These are phyloP conservation scores for Macrophomina tecta DNA, from an alignment of 2,329 filamentous ascomycete genomes.

Conservation along the genomic window DNA sequence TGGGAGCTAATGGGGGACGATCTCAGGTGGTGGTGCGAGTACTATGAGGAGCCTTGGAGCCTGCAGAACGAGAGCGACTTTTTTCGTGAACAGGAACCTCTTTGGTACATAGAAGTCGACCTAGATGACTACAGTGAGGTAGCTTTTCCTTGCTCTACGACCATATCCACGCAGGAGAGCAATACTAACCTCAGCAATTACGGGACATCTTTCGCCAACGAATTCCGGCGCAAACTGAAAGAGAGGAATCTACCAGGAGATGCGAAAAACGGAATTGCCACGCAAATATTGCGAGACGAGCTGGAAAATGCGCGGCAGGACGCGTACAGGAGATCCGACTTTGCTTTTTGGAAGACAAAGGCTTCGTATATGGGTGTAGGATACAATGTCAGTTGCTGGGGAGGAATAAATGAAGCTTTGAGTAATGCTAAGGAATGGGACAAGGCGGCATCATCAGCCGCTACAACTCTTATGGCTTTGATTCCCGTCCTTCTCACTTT, in stretches of 20 bases:
- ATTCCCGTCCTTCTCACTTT: constrained; percentile 3
- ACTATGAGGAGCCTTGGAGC: background rate
- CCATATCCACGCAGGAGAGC: background rate
- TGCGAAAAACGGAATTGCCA: background rate
- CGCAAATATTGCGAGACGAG: background rate
- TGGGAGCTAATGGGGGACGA: background rate
- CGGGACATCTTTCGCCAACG: background rate
- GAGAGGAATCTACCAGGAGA: too few species aligned
- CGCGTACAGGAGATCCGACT: background rate
- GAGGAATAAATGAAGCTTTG: background rate
- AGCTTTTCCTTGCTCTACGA: background rate
- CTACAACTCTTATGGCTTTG: constrained; percentile 4
- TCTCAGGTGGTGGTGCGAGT: background rate
- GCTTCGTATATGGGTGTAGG: constrained; percentile 2
- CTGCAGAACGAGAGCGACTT: background rate
- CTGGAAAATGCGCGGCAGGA: background rate
- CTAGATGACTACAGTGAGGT: background rate
- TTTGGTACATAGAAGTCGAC: background rate
- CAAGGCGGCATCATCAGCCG: constrained; percentile 7
- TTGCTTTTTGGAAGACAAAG: background rate
- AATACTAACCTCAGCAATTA: background rate
- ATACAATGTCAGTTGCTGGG: background rate
- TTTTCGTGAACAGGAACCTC: background rate
- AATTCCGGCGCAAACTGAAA: background rate
- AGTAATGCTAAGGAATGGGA: background rate